phyloP scores from a whole-genome alignment of 768 basidiomycete genomes.

The Lentinus tigrinus region DNA sequence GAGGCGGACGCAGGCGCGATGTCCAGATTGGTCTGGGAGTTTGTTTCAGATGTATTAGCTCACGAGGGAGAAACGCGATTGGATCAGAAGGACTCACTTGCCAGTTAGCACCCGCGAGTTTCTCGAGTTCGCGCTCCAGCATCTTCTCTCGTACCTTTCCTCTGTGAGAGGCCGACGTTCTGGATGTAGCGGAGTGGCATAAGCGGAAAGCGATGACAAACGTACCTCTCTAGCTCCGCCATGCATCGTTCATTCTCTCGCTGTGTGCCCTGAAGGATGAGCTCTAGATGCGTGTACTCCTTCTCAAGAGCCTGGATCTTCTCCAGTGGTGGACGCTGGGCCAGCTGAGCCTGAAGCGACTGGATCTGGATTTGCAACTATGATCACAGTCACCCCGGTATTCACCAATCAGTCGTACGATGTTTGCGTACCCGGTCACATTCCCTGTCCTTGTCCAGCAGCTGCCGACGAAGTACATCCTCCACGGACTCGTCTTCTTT shows the following conservation, averaged over 20 bases:
- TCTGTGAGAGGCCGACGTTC: conserved; percentile 29
- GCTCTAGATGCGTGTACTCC: conserved; percentile 73
- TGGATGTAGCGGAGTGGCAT: neutral
- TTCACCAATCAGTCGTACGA: neutral
- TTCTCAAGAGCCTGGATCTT: conserved; percentile 63
- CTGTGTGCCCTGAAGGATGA: conserved; percentile 77
- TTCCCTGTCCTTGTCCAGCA: conserved; percentile 68
- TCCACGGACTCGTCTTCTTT: conserved; percentile 63
- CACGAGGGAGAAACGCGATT: neutral
- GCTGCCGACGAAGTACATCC: conserved; percentile 59
- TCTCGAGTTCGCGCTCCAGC: conserved; percentile 70
- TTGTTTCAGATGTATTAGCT: neutral
- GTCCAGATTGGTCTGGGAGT: conserved; percentile 33
- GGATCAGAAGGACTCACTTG: conserved; percentile 50
- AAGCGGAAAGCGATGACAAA: neutral
- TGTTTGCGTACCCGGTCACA: conserved; percentile 56
- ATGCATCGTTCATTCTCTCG: conserved; percentile 85
- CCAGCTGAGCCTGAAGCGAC: conserved; percentile 61
- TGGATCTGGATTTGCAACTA: conserved; percentile 62
- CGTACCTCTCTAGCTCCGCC: conserved; percentile 72
- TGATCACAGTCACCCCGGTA: neutral
- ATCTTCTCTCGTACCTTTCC: conserved; percentile 70
- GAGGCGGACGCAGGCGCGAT: conserved; percentile 36
- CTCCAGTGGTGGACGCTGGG: conserved; percentile 67
- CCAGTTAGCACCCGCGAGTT: conserved; percentile 79